Conservation (phyloP, 345 rosid species). For the Litchi chinensis region DNA sequence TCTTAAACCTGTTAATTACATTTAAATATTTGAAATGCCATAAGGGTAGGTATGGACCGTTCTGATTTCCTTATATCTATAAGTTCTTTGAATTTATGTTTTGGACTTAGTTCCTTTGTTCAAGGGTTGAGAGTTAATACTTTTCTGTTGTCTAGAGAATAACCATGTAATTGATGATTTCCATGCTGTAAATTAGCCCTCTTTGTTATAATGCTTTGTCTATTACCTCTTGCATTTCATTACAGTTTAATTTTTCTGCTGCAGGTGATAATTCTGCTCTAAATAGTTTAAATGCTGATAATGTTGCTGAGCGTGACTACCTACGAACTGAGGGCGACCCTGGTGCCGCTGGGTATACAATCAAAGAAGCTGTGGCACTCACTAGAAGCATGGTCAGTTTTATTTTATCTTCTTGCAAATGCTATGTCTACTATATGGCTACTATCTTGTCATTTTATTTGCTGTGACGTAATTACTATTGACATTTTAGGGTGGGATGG, state of each 20-base stretch:
- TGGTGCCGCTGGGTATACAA: slow-evolving; percentile 83
- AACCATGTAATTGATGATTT: neutral
- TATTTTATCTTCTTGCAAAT: slow-evolving; percentile 21
- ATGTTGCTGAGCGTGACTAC: slow-evolving; percentile 72
- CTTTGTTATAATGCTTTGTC: neutral
- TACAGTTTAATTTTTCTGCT: slow-evolving; percentile 14
- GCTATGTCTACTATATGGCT: slow-evolving; percentile 1
- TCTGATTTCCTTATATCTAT: neutral
- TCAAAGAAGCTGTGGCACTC: slow-evolving; percentile 80
- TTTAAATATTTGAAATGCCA: neutral
- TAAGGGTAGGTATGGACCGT: neutral
- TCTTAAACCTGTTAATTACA: neutral
- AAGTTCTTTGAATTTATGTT: slow-evolving; percentile 6
- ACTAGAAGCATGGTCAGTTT: slow-evolving; percentile 77
- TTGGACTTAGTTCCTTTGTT: neutral
- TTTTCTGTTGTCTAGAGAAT: slow-evolving; percentile 1
- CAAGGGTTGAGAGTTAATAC: neutral
- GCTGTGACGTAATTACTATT: neutral
- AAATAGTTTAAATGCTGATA: slow-evolving; percentile 33
- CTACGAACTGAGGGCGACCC: slow-evolving; percentile 94
- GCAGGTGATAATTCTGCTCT: slow-evolving; percentile 44
- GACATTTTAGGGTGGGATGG: neutral
- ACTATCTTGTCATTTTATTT: neutral
- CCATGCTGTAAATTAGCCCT: neutral
- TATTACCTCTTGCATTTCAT: neutral